Conservation (phyloP, 768 basidiomycete genomes). For the Myochromella boudieri region DNA sequence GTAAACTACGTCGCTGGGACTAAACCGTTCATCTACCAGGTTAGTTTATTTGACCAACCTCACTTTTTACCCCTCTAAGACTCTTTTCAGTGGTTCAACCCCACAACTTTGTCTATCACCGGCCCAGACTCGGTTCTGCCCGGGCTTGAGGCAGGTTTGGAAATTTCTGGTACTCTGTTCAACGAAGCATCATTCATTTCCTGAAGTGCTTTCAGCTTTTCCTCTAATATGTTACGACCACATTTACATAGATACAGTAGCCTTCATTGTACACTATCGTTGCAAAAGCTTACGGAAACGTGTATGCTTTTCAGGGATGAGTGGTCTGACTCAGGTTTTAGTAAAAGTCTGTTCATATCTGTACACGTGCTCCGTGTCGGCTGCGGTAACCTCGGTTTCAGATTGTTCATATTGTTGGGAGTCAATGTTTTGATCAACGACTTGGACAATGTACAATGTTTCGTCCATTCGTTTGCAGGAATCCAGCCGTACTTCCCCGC, state of each 20-base stretch:
- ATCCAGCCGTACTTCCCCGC: conserved; percentile 14
- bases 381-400: not conserved
- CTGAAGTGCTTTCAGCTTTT: conserved; percentile 13
- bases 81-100: conserved; percentile 45
- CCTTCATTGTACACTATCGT: conserved; percentile 47
- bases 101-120: conserved; percentile 39
- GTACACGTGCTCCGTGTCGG: conserved; percentile 4
- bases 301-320: no score
- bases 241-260: conserved; percentile 85
- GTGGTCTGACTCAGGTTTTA: no score
- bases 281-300: no score
- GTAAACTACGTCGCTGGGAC: conserved; percentile 92
- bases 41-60: conserved; percentile 28
- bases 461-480: conserved; percentile 38
- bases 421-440: conserved; percentile 1
- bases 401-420: no score
- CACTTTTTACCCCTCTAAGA: not conserved
- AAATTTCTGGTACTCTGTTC: conserved; percentile 73
- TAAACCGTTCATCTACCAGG: conserved; percentile 95
- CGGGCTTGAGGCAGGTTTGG: conserved; percentile 39
- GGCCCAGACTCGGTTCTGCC: conserved; percentile 40
- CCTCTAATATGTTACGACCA: conserved; percentile 54
- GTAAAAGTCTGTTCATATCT: no score
- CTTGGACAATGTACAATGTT: conserved; percentile 51
- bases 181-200: conserved; percentile 93